Percentiles rank a stretch among this genome's conserved stretches.
phyloP scores from a whole-genome alignment of 148 eudicot species.

The Dysphania ambrosioides region DNA sequence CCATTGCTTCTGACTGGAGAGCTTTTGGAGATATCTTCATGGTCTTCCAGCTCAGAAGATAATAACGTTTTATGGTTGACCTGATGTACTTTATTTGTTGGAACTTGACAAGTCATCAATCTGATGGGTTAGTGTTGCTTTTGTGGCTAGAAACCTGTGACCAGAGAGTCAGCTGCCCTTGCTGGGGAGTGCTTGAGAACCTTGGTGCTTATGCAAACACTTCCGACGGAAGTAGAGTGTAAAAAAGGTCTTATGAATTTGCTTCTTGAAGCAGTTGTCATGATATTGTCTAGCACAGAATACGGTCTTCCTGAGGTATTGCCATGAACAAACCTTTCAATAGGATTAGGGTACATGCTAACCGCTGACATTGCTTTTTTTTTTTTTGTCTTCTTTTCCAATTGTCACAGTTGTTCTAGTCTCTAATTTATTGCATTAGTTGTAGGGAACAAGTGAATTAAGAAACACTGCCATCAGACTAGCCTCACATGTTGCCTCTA shows the following conservation, averaged over 20 bases:
- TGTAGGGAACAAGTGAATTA: conserved; percentile 63
- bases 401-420: conserved; percentile 6
- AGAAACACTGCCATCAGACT: conserved; percentile 56
- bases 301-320: conserved; percentile 50
- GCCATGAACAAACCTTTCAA: conserved; percentile 6
- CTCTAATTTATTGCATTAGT: background rate
- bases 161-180: conserved; percentile 65
- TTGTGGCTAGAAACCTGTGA: conserved; percentile 56
- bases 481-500: conserved; percentile 79
- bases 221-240: conserved; percentile 58
- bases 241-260: conserved; percentile 64
- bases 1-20: conserved; percentile 62
- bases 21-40: conserved; percentile 50
- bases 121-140: conserved; percentile 22
- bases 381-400: too few species aligned
- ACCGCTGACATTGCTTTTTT: background rate
- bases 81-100: conserved; percentile 5
- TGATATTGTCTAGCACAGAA: conserved; percentile 66
- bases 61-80: conserved; percentile 32
- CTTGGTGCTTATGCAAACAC: conserved; percentile 78
- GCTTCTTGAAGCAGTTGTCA: conserved; percentile 71
- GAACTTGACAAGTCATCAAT: conserved; percentile 17
- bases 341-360: background rate
- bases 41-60: conserved; percentile 43
- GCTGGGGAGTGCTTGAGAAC: conserved; percentile 83